phyloP scores from a whole-genome alignment of 192 early-diverging fungal species.

The Dissophora ornata region DNA sequence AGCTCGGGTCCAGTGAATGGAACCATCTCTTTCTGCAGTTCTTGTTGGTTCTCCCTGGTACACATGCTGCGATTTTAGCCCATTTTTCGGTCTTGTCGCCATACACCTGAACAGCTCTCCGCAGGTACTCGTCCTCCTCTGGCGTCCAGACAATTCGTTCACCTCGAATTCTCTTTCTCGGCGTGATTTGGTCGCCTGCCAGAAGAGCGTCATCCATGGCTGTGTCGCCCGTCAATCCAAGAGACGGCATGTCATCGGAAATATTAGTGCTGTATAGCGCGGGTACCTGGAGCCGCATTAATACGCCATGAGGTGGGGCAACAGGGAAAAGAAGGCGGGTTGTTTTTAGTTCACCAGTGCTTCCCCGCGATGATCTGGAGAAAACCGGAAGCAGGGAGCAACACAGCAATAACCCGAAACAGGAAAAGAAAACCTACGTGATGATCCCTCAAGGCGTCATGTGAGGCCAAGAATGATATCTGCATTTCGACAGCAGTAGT shows the following conservation, averaged over 20 bases:
- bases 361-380: constrained; percentile 8
- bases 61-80: constrained; percentile 79
- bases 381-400: not conserved
- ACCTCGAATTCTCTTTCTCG: constrained; percentile 40
- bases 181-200: constrained; percentile 16
- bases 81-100: constrained; percentile 83
- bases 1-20: constrained; percentile 78
- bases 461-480: constrained; percentile 31
- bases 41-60: constrained; percentile 82
- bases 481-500: not conserved
- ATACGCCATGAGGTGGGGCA: no score
- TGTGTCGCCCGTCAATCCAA: constrained; percentile 30
- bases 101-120: constrained; percentile 76
- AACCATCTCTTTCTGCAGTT: constrained; percentile 87
- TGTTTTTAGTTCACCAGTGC: no score
- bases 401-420: no score
- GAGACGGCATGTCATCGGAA: constrained; percentile 29
- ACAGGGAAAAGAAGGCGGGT: no score
- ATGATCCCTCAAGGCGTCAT: constrained; percentile 23
- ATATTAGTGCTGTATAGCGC: constrained; percentile 25
- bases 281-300: no score
- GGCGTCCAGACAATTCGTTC: constrained; percentile 74
- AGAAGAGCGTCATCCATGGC: constrained; percentile 20
- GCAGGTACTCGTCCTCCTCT: constrained; percentile 82
- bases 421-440: constrained; percentile 12